These are phyloP conservation scores for Phytophthora constricta DNA, from an alignment of 352 stramenopile species.

Conservation along the genomic window DNA sequence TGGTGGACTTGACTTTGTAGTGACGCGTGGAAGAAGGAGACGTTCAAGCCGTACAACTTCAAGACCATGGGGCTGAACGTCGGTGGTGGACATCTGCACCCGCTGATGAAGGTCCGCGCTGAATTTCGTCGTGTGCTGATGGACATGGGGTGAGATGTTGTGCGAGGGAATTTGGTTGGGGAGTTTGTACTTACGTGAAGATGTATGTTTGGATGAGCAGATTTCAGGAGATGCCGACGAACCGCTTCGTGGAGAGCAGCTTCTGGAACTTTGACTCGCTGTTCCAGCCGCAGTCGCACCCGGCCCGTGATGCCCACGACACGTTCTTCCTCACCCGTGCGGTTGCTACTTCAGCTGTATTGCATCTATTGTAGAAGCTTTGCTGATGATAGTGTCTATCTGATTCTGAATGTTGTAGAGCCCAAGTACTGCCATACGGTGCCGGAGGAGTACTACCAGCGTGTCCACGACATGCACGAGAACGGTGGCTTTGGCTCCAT, in stretches of 20 bases:
- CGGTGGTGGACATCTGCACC: conserved; percentile 97
- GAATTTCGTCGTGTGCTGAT: conserved; percentile 99
- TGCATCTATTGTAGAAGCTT: not conserved
- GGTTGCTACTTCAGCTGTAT: conserved; percentile 1
- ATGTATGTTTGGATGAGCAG: conserved; percentile 32
- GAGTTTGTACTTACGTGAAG: conserved; percentile 1
- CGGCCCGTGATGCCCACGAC: conserved; percentile 98
- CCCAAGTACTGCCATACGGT: conserved; percentile 84
- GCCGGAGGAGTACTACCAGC: conserved; percentile 99
- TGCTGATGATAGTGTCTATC: not conserved
- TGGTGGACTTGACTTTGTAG: conserved; percentile 27
- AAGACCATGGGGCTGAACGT: conserved; percentile 95
- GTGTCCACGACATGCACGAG: conserved; percentile 99
- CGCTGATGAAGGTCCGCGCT: conserved; percentile 96
- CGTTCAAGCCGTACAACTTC: conserved; percentile 99
- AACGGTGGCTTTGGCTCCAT: conserved; percentile 96
- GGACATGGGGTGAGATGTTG: conserved; percentile 94
- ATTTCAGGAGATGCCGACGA: conserved; percentile 99
- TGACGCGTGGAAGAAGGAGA: conserved; percentile 94
- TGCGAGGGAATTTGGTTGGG: not conserved
- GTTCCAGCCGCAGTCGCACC: conserved; percentile 99
- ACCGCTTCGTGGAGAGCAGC: conserved; percentile 98
- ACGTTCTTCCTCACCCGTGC: conserved; percentile 99
- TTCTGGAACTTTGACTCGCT: conserved; percentile 99
- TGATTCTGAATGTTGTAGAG: conserved; percentile 40